A percentile compares a stretch with the other conserved stretches of the same genome.
phyloP scores from a whole-genome alignment of 805 yeast species.

The Wickerhamiella domercqiae region DNA sequence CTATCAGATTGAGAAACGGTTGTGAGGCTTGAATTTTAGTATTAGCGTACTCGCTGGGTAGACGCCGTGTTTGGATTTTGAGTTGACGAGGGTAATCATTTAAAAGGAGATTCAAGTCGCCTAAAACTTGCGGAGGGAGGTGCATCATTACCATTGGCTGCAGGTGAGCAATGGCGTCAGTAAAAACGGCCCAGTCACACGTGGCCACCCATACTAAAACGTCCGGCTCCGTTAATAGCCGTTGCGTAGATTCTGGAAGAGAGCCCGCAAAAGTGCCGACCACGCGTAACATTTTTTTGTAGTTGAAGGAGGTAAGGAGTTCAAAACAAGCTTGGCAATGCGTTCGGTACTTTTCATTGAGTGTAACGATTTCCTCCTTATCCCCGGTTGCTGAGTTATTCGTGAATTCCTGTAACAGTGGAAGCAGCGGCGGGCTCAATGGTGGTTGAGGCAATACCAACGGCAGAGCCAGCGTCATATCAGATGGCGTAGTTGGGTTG shows the following conservation, averaged over 20 bases:
- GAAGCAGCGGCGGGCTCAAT: not conserved
- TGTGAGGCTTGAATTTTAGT: slow-evolving; percentile 40
- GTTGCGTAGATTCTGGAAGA: slow-evolving; percentile 48
- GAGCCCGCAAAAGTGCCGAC: slow-evolving; percentile 38
- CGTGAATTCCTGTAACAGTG: not conserved
- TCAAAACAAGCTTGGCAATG: slow-evolving; percentile 54
- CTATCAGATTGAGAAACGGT: slow-evolving; percentile 37
- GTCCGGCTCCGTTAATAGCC: slow-evolving; percentile 36
- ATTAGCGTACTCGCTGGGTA: slow-evolving; percentile 37
- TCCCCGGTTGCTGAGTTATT: slow-evolving; percentile 5
- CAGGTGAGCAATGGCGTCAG: slow-evolving; percentile 39
- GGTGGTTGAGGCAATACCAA: too few relatives aligned
- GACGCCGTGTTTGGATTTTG: slow-evolving; percentile 15
- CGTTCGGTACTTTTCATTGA: slow-evolving; percentile 45
- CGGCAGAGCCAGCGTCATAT: too few relatives aligned
- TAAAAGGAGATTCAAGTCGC: slow-evolving; percentile 40
- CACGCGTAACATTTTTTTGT: slow-evolving; percentile 41
- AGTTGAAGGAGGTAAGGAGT: slow-evolving; percentile 49
- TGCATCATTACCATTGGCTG: slow-evolving; percentile 44
- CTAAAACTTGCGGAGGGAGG: slow-evolving; percentile 40
- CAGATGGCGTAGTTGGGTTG: too few relatives aligned
- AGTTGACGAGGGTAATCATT: slow-evolving; percentile 31
- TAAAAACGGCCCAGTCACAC: slow-evolving; percentile 54
- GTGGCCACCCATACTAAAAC: slow-evolving; percentile 46
- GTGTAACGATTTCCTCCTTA: slow-evolving; percentile 27